Base-by-base conservation (phyloP, 768 basidiomycete species). In the Obba rivulosa region DNA sequence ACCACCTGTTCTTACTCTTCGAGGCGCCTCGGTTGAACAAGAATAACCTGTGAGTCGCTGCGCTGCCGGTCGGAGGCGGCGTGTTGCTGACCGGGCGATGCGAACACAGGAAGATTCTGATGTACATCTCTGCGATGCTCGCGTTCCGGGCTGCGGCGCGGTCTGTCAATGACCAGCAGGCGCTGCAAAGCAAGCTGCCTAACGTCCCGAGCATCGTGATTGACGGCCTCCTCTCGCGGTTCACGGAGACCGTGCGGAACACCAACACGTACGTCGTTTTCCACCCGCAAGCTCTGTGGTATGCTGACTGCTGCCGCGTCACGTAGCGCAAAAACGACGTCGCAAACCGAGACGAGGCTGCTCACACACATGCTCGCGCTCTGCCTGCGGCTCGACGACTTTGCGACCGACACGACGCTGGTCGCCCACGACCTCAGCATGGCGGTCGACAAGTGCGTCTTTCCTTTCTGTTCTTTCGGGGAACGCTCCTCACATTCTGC, bases 61-160 rank as follows among this genome's bases (percentile, higher is more conserved):
- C 9, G 1, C 23, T n/a, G 9, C 21, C 34, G 9, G 22, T n/a
- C 7, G 22, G 28, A 5, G 28, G 7, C 28, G 28, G 28, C 28
- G 28, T 5, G 28, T 31, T 31, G 28, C 28, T 31, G 28, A 31
- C 28, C 7, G 28, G 13, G 13, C 28, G 28, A 5, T 31, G 28
- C 7, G 28, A 36, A 25, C 36, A 25, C 58, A 92, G 90, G 41
- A 87, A 85, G 67, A 78, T 87, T 41, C 57, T 92, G 24, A 69
- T 85, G 49, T 94, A 92, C 68, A 83, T 95, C 54, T 81, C 92
- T 1, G 69, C 78, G n/a, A 83, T 98, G 77, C 70, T 94, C 50
- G 70, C 76, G 8, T 87, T 94, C 67, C 75, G 79, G 39, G 70
- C 72, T 53, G 60, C 73, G 0, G 66, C 74, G 54, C 55, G 47